Evolutionary conservation across 1,284 basidiomycete genomes (phyloP).

Genomic region (Rhodotorula sp.): DNA sequence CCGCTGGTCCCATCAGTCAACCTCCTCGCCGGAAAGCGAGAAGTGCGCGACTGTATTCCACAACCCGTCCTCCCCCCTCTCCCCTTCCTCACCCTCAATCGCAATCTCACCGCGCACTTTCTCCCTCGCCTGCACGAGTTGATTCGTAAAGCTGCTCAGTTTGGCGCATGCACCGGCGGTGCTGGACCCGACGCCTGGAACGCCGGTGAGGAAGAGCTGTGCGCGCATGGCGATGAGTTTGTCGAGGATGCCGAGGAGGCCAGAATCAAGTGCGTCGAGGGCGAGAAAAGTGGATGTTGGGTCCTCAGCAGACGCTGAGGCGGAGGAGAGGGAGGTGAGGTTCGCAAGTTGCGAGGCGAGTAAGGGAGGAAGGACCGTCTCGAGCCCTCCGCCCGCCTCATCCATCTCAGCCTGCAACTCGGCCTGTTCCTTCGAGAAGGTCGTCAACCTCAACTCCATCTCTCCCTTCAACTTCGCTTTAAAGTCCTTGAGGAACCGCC

Average conservation of each 20-base stretch:
- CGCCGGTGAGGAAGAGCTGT: slow-evolving; percentile 44
- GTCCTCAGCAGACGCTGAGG: no score
- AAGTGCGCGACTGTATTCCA: slow-evolving; percentile 39
- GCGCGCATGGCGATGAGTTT: slow-evolving; percentile 42
- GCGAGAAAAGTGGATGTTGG: neutral
- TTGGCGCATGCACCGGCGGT: slow-evolving; percentile 41
- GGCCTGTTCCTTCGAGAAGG: slow-evolving; percentile 41
- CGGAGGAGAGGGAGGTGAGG: slow-evolving; percentile 6
- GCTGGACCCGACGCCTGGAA: slow-evolving; percentile 22
- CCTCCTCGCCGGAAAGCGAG: slow-evolving; percentile 19
- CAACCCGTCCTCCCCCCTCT: slow-evolving; percentile 7
- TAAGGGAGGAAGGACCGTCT: neutral
- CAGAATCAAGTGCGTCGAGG: slow-evolving; percentile 42
- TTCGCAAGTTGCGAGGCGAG: slow-evolving; percentile 1
- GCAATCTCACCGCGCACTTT: neutral
- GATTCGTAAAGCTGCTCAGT: slow-evolving; percentile 44
- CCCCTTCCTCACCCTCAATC: neutral
- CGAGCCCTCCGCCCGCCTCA: neutral
- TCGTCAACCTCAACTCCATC: slow-evolving; percentile 34
- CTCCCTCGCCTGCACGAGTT: slow-evolving; percentile 40
- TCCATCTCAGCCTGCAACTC: slow-evolving; percentile 3
- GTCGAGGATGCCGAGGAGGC: slow-evolving; percentile 45
- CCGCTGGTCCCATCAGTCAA: neutral
- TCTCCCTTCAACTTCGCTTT: neutral
- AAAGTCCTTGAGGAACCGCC: slow-evolving; percentile 37